Evolutionary conservation across 2,329 filamentous ascomycete genomes (phyloP).

Genomic region (Apiospora pterosperma): DNA sequence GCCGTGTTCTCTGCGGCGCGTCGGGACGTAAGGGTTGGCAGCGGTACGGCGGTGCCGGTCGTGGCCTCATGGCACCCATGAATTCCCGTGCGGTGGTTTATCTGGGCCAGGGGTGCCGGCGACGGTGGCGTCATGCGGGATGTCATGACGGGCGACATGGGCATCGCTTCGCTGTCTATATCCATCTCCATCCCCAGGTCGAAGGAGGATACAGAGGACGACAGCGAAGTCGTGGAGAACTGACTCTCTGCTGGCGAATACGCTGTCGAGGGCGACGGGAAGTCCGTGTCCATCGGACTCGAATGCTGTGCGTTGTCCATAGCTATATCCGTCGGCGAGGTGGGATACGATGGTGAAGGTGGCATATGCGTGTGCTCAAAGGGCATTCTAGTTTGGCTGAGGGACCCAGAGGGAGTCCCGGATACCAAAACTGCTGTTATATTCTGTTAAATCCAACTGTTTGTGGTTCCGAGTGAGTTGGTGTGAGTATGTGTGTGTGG

Average conservation of each 20-base stretch:
- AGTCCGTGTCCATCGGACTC: constrained; percentile 4
- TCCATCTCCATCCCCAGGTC: not conserved
- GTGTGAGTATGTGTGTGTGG: not conserved
- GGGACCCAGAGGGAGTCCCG: not conserved
- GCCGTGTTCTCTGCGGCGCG: constrained; percentile 43
- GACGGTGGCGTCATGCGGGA: not conserved
- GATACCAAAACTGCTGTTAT: not conserved
- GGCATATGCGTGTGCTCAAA: not conserved
- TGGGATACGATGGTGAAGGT: not conserved
- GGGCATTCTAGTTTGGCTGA: not conserved
- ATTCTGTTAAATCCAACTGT: not conserved
- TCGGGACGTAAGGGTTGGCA: constrained; percentile 26
- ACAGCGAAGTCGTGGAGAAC: not conserved
- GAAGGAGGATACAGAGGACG: not conserved
- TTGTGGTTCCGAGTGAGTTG: not conserved
- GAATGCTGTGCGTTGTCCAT: constrained; percentile 12
- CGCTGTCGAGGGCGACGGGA: not conserved
- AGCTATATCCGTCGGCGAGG: constrained; percentile 4
- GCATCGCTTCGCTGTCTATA: not conserved
- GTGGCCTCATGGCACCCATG: constrained; percentile 8
- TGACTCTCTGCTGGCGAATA: not conserved
- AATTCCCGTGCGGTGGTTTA: no score
- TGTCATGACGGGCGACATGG: not conserved
- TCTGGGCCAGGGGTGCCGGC: not conserved
- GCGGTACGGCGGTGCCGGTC: constrained; percentile 10